phyloP scores from a whole-genome alignment of 441 rosid genomes.

The Euphorbia schlechtendalii region DNA sequence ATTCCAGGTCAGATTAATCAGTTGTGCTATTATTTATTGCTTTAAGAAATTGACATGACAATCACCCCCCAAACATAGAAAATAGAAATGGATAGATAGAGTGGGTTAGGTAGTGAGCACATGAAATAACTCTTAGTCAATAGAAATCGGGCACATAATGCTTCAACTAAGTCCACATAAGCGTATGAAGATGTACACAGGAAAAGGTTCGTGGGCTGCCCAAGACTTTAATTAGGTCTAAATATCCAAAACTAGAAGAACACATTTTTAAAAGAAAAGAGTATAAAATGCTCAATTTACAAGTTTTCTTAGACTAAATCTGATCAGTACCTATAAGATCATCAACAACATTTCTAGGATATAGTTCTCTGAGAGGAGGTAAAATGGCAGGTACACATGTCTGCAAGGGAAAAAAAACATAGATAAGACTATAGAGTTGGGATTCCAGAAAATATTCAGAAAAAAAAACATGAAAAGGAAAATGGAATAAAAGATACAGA shows the following conservation, averaged over 20 bases:
- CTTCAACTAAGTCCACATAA: neutral
- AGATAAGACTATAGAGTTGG: neutral
- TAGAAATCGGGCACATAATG: too few species aligned
- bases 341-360: conserved; percentile 57
- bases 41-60: neutral
- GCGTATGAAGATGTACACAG: neutral
- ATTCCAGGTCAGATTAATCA: conserved; percentile 2
- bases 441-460: neutral
- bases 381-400: conserved; percentile 82
- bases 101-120: neutral
- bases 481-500: neutral
- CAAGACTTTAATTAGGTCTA: neutral
- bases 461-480: neutral
- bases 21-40: neutral
- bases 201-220: neutral
- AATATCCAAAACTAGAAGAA: neutral
- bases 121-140: neutral
- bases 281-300: neutral
- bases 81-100: neutral
- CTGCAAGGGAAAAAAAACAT: conserved; percentile 33
- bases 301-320: neutral
- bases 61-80: neutral
- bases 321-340: conserved; percentile 59
- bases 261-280: neutral
- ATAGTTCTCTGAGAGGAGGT: conserved; percentile 77